Evolutionary conservation across 345 rosid species (phyloP), one percentile per base, ranked within the genome.

Genomic region (Aegle marmelos): DNA sequence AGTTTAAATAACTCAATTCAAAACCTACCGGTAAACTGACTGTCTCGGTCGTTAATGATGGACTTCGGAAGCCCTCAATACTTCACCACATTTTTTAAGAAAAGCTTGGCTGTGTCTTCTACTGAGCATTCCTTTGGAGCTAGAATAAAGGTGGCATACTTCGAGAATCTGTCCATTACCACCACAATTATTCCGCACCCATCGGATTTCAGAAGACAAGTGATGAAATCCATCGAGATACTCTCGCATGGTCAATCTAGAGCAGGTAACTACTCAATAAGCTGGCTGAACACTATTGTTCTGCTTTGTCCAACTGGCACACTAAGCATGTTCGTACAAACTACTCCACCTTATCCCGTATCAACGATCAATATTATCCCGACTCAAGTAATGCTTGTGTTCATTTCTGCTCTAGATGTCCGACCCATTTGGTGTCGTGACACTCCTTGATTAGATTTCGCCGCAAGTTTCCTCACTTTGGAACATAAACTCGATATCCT

Each of bases 51-150:
- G 0, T 54, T 76, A 5, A 75, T 9, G 4, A 71, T 72, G 0
- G 1, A 37, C 0, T 11, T 2, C 0, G 5, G 61, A 4, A 72
- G 0, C 2, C 77, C 48, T 56, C 21, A 76, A 70, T 71, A 63
- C 36, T 80, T 76, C 7, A 76, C 22, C 4, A 76, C 22, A 11
- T 80, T 19, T 58, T 60, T 75, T n/a, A 74, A 61, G 39, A 70
- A 80, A 4, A 78, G 10, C 0, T 24, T 25, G 1, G 70, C 22
- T 0, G 8, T 57, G 9, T 58, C 33, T 1, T 70, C 69, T 1
- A 19, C 34, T 9, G 27, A 6, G 16, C 50, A 78, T 1, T 78
- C 36, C 33, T 7, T n/a, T 1, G 24, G 8, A 0, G 21, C 7
- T 0, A 0, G 63, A 54, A 45, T 45, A 4, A 45, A 11, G 0